A percentile compares a stretch with the other conserved stretches of the same genome.
Evolutionary conservation across 768 basidiomycete species (phyloP).

Genomic region (Lentinula detonsa): DNA sequence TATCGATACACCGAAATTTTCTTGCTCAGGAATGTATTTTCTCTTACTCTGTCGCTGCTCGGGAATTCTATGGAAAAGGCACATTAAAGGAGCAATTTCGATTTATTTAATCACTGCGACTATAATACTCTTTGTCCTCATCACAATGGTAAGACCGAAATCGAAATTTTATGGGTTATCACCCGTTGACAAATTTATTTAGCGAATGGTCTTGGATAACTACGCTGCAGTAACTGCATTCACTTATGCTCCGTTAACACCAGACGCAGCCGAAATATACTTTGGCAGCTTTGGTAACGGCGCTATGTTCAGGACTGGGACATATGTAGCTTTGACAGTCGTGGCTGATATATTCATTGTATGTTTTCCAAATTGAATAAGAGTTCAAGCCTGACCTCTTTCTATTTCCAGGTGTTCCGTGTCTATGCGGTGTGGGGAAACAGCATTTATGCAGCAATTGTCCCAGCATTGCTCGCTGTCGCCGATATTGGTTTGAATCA

Average conservation of each 20-base stretch:
- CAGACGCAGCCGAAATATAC: slow-evolving; percentile 10
- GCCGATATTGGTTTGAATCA: slow-evolving; percentile 10
- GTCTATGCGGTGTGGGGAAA: slow-evolving; percentile 9
- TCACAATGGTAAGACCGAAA: slow-evolving; percentile 8
- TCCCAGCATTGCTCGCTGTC: slow-evolving; percentile 8
- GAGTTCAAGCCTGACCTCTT: not conserved
- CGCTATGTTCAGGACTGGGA: slow-evolving; percentile 12
- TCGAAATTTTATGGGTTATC: not conserved
- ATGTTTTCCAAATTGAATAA: not conserved
- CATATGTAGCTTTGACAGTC: slow-evolving; percentile 12
- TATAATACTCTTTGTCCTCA: slow-evolving; percentile 8
- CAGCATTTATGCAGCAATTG: not conserved
- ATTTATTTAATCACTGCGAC: slow-evolving; percentile 2
- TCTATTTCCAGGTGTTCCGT: slow-evolving; percentile 6
- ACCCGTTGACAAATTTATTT: not conserved
- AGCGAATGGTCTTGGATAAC: slow-evolving; percentile 13
- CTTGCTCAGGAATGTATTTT: slow-evolving; percentile 4
- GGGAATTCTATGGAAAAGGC: slow-evolving; percentile 4
- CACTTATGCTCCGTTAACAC: slow-evolving; percentile 8
- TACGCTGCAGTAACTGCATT: slow-evolving; percentile 8
- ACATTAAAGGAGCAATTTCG: not conserved
- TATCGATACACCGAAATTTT: too few species aligned
- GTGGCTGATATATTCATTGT: slow-evolving; percentile 14
- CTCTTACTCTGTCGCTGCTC: slow-evolving; percentile 5
- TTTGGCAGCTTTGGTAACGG: slow-evolving; percentile 10